Evolutionary conservation across 192 early-diverging fungal species (phyloP), one percentile per base, ranked within the genome.

Genomic region (Coemansia sp.): DNA sequence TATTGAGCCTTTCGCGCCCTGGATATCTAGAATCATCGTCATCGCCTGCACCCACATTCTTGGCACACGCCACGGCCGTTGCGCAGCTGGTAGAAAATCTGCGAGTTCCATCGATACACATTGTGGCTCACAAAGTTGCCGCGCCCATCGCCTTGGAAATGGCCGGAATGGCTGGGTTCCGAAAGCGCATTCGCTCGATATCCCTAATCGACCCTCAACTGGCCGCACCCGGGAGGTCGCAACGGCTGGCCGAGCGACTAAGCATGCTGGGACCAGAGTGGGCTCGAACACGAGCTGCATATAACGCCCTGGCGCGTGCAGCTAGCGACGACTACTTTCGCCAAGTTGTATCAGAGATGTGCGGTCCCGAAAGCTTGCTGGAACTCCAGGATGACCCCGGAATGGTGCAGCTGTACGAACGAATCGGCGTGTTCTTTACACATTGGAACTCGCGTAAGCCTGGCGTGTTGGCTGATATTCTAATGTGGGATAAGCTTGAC

Each of bases 141-240:
- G 81, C 76, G 32, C 81, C 77, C 2, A 58, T 84, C n/a, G 81
- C 81, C 36, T 59, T 84, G 51, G 81, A 84, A 29, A 75, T 84
- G 70, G 81, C 81, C 0, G 61, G 61, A 0, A 64, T 84, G 66
- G 64, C 76, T 8, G 81, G 72, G n/a, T 84, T 84, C 45, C 73
- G 76, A 32, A 68, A 72, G 15, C 69, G 81, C 10, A 45, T 78
- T 36, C 72, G 81, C 29, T 78, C 81, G 15, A 68, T 84, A 27
- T 59, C 73, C 21, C 66, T 84, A 42, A 70, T 84, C 15, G 74
- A 78, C 46, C 72, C 76, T 3, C 68, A 67, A 27, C 66, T 84
- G 14, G 37, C 72, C n/a, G 66, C 70, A 29, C 64, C 67, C 0
- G 61, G 62, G 10, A 68, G 57, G 21, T 21, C 70, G 19, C 73